Conservation (phyloP, 2,329 filamentous ascomycete genomes). For the Laburnicola sp. region DNA sequence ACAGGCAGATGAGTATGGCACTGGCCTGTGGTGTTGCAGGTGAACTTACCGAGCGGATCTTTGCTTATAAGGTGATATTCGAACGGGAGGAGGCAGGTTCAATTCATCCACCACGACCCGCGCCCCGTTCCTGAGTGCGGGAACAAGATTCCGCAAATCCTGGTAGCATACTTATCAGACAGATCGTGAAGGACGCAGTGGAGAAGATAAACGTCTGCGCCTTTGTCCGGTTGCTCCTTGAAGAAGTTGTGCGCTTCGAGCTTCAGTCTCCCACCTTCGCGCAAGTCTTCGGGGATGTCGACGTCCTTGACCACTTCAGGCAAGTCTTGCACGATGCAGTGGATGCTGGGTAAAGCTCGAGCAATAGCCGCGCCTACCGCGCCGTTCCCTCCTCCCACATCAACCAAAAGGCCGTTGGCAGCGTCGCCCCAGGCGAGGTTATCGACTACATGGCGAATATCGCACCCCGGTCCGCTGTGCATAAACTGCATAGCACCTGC, state of each 20-base stretch:
- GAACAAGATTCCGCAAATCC: constrained; percentile 9
- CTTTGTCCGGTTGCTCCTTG: constrained; percentile 14
- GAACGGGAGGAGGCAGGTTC: background rate
- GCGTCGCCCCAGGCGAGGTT: constrained; percentile 6
- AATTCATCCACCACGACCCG: background rate
- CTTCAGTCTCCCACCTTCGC: background rate
- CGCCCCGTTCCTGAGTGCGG: constrained; percentile 5
- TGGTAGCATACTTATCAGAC: constrained; percentile 8
- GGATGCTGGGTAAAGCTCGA: constrained; percentile 4
- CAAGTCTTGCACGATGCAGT: constrained; percentile 19
- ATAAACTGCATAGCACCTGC: background rate
- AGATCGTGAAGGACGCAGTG: constrained; percentile 61
- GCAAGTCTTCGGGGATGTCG: background rate
- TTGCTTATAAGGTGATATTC: background rate
- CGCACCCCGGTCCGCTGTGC: background rate
- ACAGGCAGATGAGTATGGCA: too few relatives aligned
- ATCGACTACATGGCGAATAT: background rate
- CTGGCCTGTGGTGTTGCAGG: too few relatives aligned
- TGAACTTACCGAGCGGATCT: background rate
- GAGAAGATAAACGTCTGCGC: constrained; percentile 53
- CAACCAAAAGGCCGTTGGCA: background rate
- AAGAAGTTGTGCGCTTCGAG: constrained; percentile 13
- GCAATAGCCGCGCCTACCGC: constrained; percentile 8
- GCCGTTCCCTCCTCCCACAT: constrained; percentile 12
- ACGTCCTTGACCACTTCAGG: background rate